Evolutionary conservation across 225 moss, liverwort and hornwort genomes (phyloP).

Genomic region (Thuidium tamariscinum): DNA sequence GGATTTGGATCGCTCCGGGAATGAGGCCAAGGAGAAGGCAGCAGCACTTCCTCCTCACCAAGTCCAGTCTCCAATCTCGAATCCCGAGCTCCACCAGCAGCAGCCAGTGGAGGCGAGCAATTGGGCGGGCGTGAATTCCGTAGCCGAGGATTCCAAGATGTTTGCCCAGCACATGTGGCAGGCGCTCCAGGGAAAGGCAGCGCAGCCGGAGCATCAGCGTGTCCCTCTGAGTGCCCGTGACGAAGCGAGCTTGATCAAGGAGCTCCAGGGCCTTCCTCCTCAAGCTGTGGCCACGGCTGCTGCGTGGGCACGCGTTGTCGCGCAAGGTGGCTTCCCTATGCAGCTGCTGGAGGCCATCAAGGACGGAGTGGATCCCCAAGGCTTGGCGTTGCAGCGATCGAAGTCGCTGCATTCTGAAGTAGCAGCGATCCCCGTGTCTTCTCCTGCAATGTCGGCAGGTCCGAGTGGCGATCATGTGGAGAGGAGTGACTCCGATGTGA

Average conservation of each 20-base stretch:
- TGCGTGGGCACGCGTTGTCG: constrained; percentile 50
- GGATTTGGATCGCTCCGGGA: constrained; percentile 33
- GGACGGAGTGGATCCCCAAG: constrained; percentile 32
- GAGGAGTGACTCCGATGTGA: constrained; percentile 35
- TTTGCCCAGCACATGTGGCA: constrained; percentile 62
- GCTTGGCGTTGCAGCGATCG: constrained; percentile 12
- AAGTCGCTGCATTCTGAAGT: constrained; percentile 14
- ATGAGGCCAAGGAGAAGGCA: constrained; percentile 4
- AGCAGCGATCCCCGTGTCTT: constrained; percentile 6
- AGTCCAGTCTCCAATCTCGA: neutral
- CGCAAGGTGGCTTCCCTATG: constrained; percentile 45
- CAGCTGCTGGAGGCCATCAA: constrained; percentile 57
- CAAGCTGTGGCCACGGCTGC: constrained; percentile 48
- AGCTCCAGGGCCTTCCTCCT: constrained; percentile 49
- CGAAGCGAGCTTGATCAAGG: constrained; percentile 52
- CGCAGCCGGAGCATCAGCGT: constrained; percentile 38
- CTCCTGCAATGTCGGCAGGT: constrained; percentile 4
- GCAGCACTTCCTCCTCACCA: neutral
- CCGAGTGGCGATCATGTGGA: constrained; percentile 10
- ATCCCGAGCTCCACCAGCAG: neutral
- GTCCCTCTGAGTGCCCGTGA: constrained; percentile 44
- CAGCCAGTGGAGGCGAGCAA: constrained; percentile 9
- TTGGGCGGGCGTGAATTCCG: constrained; percentile 34
- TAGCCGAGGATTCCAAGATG: constrained; percentile 52
- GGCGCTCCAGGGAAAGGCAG: constrained; percentile 50